Evolutionary conservation across 257 asterid genomes (phyloP).

Genomic region (Solanum okadae): DNA sequence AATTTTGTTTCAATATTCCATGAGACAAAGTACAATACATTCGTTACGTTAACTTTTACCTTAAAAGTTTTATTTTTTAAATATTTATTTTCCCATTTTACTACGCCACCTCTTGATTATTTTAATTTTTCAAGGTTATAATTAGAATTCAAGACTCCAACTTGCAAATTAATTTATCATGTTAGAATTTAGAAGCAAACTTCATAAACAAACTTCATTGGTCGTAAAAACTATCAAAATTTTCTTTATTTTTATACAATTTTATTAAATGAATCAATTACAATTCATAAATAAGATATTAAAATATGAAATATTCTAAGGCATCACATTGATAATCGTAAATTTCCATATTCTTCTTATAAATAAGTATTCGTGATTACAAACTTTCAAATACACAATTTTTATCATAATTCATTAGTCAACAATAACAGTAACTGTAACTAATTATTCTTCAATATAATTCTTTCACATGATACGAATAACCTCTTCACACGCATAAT

Average conservation of each 20-base stretch:
- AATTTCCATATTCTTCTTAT: no score
- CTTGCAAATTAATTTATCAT: background rate
- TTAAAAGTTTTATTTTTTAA: background rate
- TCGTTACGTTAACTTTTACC: background rate
- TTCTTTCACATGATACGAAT: no score
- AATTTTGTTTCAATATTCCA: background rate
- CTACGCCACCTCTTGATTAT: background rate
- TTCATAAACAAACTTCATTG: background rate
- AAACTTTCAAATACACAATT: background rate
- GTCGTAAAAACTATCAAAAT: no score
- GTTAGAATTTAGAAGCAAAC: background rate
- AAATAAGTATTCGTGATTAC: no score
- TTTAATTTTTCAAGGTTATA: background rate
- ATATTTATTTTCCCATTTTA: background rate
- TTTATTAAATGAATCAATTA: no score
- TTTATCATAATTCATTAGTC: no score
- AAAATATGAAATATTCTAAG: background rate
- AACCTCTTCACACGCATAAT: background rate
- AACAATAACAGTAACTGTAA: rapidly evolving
- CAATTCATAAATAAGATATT: no score
- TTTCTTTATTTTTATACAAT: no score
- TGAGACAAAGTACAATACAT: background rate
- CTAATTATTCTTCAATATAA: no score
- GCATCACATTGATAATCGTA: rapidly evolving
- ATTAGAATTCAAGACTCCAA: background rate